Conservation (phyloP, 108 stramenopile species). For the Skeletonema tropicum region DNA sequence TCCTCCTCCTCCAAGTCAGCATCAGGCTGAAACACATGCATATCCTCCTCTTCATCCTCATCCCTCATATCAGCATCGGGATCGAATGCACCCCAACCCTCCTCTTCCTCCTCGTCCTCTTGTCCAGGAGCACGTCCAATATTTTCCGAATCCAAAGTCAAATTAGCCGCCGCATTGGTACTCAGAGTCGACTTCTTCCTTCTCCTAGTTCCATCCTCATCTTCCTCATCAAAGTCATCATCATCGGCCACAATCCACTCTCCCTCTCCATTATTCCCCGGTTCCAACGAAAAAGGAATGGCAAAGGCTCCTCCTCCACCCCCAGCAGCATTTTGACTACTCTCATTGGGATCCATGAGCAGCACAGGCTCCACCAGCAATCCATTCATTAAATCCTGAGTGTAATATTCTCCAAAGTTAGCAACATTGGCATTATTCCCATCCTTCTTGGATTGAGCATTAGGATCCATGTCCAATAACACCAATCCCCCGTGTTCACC, state of each 20-base stretch:
- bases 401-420: constrained; percentile 85
- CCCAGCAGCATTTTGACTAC: constrained; percentile 28
- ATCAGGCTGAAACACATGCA: constrained; percentile 53
- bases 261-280: constrained; percentile 43
- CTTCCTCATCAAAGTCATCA: constrained; percentile 45
- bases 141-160: constrained; percentile 31
- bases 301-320: constrained; percentile 27
- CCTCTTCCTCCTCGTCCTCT: constrained; percentile 63
- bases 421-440: constrained; percentile 56
- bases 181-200: constrained; percentile 13
- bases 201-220: constrained; percentile 13
- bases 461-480: constrained; percentile 47
- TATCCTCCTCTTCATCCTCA: constrained; percentile 51
- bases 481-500: constrained; percentile 28
- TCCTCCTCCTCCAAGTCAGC: constrained; percentile 40
- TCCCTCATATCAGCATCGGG: constrained; percentile 77
- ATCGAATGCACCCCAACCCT: constrained; percentile 87
- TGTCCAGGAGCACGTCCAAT: constrained; percentile 11
- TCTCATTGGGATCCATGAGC: constrained; percentile 41
- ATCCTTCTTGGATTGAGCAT: constrained; percentile 27
- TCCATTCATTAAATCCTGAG: constrained; percentile 44
- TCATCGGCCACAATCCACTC: constrained; percentile 81
- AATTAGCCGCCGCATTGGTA: constrained; percentile 19
- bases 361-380: constrained; percentile 47
- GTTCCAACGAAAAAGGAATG: constrained; percentile 56